phyloP scores from a whole-genome alignment of 306 rosid species.

The Citrullus colocynthis region DNA sequence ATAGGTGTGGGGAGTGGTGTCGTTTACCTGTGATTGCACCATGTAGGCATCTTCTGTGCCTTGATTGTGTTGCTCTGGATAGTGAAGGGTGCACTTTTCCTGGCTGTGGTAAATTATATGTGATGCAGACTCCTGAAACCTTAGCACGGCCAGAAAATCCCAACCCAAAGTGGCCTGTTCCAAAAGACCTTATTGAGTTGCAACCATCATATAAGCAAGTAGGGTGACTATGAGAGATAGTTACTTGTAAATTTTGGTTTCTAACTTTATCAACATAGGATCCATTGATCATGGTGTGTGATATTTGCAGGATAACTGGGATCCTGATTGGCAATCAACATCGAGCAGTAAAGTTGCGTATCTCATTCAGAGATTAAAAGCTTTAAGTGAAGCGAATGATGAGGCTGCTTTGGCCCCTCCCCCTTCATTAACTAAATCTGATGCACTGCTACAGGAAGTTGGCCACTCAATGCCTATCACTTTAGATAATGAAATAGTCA shows the following conservation, averaged over 20 bases:
- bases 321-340: constrained; percentile 99
- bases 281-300: constrained; percentile 10
- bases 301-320: constrained; percentile 79
- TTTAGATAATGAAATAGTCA: constrained; percentile 14
- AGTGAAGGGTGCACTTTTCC: constrained; percentile 70
- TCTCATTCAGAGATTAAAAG: constrained; percentile 54
- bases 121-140: constrained; percentile 80
- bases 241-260: background rate
- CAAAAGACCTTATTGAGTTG: constrained; percentile 91
- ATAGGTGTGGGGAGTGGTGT: constrained; percentile 91
- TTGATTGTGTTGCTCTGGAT: constrained; percentile 77
- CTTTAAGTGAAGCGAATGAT: constrained; percentile 46
- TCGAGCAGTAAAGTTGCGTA: constrained; percentile 90
- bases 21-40: constrained; percentile 91
- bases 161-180: constrained; percentile 92
- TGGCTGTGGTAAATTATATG: constrained; percentile 70
- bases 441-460: constrained; percentile 12
- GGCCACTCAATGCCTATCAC: constrained; percentile 17
- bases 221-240: constrained; percentile 13
- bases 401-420: constrained; percentile 19
- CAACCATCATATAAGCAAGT: constrained; percentile 97
- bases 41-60: constrained; percentile 84
- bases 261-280: background rate
- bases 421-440: constrained; percentile 18
- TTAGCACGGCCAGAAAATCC: constrained; percentile 88